Conservation (phyloP, 2,329 filamentous ascomycete genomes). For the Trichoderma atroviride region DNA sequence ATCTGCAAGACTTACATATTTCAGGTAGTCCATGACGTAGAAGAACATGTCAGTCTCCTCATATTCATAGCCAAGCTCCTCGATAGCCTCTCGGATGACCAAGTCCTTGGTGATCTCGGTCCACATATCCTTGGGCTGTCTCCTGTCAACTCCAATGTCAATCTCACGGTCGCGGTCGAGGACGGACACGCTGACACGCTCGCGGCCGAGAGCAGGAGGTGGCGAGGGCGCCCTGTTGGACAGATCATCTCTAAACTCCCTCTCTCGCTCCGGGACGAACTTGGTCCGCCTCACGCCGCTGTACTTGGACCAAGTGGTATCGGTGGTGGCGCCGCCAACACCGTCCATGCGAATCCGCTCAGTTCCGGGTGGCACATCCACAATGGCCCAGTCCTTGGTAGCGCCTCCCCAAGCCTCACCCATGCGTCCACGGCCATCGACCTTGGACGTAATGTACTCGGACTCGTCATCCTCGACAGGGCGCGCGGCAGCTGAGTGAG, state of each 20-base stretch:
- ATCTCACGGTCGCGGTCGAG: slow-evolving; percentile 52
- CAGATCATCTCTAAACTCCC: slow-evolving; percentile 45
- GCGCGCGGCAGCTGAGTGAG: slow-evolving; percentile 54
- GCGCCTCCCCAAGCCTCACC: slow-evolving; percentile 75
- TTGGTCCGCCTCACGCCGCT: slow-evolving; percentile 75
- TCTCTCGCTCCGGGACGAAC: slow-evolving; percentile 66
- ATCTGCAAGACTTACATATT: slow-evolving; percentile 67
- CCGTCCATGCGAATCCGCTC: slow-evolving; percentile 83
- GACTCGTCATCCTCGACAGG: slow-evolving; percentile 60
- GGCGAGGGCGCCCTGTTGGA: slow-evolving; percentile 31
- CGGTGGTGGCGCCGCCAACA: slow-evolving; percentile 71
- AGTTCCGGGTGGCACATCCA: slow-evolving; percentile 83
- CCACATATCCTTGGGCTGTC: slow-evolving; percentile 72
- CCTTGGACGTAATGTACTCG: slow-evolving; percentile 59
- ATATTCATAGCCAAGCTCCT: slow-evolving; percentile 80
- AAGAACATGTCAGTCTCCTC: slow-evolving; percentile 89
- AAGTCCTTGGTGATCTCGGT: slow-evolving; percentile 96
- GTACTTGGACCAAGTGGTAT: slow-evolving; percentile 78
- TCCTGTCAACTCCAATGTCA: slow-evolving; percentile 59
- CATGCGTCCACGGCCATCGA: slow-evolving; percentile 64
- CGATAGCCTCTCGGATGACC: slow-evolving; percentile 83
- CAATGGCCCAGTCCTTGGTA: slow-evolving; percentile 76
- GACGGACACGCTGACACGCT: slow-evolving; percentile 51
- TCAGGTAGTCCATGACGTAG: slow-evolving; percentile 88
- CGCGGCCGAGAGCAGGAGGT: slow-evolving; percentile 39